phyloP scores from a whole-genome alignment of 1,284 basidiomycete genomes.

The Apiotrichum brassicae region DNA sequence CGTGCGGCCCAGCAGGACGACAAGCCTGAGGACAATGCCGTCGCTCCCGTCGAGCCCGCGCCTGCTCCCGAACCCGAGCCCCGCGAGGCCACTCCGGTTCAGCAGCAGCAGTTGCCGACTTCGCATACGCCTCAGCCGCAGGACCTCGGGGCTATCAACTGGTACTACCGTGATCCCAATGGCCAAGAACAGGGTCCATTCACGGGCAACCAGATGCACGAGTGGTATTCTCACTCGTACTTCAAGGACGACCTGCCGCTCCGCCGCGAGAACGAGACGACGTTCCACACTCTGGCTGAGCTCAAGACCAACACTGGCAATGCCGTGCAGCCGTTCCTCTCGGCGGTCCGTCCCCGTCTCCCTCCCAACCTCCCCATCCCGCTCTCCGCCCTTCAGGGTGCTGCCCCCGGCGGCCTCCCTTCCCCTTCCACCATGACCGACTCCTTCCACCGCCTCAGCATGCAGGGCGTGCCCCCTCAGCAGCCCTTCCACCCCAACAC shows the following conservation, averaged over 20 bases:
- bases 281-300: slow-evolving; percentile 44
- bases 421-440: slow-evolving; percentile 19
- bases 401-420: slow-evolving; percentile 3
- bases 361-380: slow-evolving; percentile 42
- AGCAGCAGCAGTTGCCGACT: slow-evolving; percentile 3
- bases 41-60: slow-evolving; percentile 1
- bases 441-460: slow-evolving; percentile 28
- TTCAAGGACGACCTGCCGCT: slow-evolving; percentile 79
- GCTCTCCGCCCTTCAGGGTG: slow-evolving; percentile 21
- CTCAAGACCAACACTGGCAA: slow-evolving; percentile 42
- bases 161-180: slow-evolving; percentile 87
- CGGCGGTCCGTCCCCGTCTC: slow-evolving; percentile 35
- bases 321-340: slow-evolving; percentile 42
- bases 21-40: slow-evolving; percentile 9
- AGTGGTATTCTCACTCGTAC: slow-evolving; percentile 89
- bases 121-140: slow-evolving; percentile 12
- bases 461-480: slow-evolving; percentile 13
- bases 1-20: slow-evolving; percentile 9
- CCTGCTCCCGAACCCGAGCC: slow-evolving; percentile 6
- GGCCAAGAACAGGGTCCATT: slow-evolving; percentile 94
- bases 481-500: slow-evolving; percentile 3
- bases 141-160: slow-evolving; percentile 61
- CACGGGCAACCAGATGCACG: slow-evolving; percentile 84
- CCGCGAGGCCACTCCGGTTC: slow-evolving; percentile 16
- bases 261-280: slow-evolving; percentile 56